Percentiles rank a stretch among this genome's conserved stretches.
These are phyloP conservation scores for Colletotrichum cordylinicola DNA, from an alignment of 2,329 filamentous ascomycete species.

Conservation along the genomic window DNA sequence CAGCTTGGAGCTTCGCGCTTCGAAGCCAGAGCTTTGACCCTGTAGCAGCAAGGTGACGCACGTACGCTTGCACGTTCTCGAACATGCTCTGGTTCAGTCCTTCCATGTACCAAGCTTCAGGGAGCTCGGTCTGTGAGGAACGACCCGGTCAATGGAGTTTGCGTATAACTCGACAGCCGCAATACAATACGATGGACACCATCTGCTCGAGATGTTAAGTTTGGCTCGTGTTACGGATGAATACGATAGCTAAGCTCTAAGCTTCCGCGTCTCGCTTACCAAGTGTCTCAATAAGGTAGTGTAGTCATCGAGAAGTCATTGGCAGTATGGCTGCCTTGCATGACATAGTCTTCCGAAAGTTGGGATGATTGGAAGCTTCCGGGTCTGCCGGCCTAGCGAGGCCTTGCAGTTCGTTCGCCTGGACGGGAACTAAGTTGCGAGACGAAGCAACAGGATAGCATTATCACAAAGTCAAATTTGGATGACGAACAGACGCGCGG, in stretches of 20 bases:
- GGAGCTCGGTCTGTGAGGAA: neutral
- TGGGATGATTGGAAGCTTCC: neutral
- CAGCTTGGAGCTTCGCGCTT: neutral
- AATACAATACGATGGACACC: neutral
- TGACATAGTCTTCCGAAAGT: neutral
- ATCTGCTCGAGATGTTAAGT: neutral
- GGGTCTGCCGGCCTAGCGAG: neutral
- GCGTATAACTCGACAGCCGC: neutral
- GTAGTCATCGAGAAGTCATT: no score
- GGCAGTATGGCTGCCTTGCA: neutral
- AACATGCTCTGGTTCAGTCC: neutral
- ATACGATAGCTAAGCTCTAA: neutral
- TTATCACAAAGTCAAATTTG: neutral
- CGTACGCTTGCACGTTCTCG: neutral
- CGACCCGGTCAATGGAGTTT: neutral
- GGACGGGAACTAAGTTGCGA: neutral
- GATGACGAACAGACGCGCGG: neutral
- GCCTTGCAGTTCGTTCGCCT: neutral
- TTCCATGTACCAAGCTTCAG: neutral
- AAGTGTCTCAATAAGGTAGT: neutral
- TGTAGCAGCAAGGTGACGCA: neutral
- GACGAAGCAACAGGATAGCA: neutral
- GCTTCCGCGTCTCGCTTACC: neutral
- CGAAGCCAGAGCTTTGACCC: neutral
- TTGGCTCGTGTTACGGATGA: neutral